Evolutionary conservation across 768 basidiomycete genomes (phyloP).

Genomic region (Lactifluus piperatus): DNA sequence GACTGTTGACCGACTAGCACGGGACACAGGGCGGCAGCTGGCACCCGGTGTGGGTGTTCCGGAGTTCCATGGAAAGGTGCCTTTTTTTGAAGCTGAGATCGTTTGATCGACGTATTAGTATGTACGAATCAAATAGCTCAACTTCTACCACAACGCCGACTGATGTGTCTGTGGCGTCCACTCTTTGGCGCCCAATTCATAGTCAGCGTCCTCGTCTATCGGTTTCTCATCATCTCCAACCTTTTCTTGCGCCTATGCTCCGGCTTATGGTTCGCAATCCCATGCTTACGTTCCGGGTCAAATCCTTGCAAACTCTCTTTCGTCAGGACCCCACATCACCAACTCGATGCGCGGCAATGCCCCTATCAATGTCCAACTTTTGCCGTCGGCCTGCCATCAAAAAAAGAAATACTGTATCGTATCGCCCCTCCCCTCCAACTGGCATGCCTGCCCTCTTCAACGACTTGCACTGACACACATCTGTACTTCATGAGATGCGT

Average conservation of each 20-base stretch:
- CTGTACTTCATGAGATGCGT: background rate
- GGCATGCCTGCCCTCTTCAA: background rate
- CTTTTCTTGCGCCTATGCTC: background rate
- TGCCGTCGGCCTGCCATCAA: background rate
- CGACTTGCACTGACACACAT: background rate
- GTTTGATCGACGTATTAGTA: slow-evolving; percentile 11
- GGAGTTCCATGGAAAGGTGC: slow-evolving; percentile 13
- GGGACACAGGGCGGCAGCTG: background rate
- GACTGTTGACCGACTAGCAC: slow-evolving; percentile 13
- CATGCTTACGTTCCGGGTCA: background rate
- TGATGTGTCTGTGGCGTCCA: background rate
- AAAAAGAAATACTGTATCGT: background rate
- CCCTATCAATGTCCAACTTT: background rate
- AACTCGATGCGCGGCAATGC: background rate
- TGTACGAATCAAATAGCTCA: background rate
- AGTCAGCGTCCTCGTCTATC: slow-evolving; percentile 17
- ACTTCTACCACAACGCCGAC: background rate
- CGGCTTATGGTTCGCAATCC: too few species aligned
- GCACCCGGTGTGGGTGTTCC: background rate
- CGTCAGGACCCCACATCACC: slow-evolving; percentile 4
- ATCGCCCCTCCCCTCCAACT: background rate
- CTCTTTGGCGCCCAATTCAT: background rate
- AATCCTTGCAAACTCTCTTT: background rate
- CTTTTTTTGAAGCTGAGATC: slow-evolving; percentile 8
- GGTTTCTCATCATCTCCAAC: background rate